Evolutionary conservation across 345 rosid species (phyloP).

Genomic region (Noccaea bulbosa): DNA sequence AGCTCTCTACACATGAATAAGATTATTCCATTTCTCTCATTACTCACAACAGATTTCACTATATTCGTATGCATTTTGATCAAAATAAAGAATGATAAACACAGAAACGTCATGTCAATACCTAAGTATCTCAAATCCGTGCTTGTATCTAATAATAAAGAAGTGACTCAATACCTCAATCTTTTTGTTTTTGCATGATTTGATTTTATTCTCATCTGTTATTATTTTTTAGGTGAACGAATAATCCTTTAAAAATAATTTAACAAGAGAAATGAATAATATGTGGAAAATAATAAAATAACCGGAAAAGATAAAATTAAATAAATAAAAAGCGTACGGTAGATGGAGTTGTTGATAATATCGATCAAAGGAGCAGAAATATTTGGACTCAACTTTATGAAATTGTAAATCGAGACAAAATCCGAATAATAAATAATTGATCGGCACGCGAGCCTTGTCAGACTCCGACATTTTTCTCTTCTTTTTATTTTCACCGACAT

Average conservation of each 20-base stretch:
- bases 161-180: not conserved
- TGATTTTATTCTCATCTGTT: conserved; percentile 29
- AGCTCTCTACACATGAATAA: too few relatives aligned
- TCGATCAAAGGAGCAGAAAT: conserved; percentile 30
- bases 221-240: conserved; percentile 33
- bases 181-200: conserved; percentile 20
- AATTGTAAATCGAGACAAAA: conserved; percentile 33
- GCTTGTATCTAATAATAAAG: conserved; percentile 10
- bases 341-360: conserved; percentile 35
- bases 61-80: not conserved
- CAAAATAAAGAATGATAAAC: conserved; percentile 1
- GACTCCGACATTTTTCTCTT: conserved; percentile 42
- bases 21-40: too few relatives aligned
- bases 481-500: conserved; percentile 47
- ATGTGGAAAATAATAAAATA: not conserved
- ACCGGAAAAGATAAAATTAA: not conserved
- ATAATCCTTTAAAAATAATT: not conserved
- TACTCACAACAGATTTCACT: too few relatives aligned
- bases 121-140: conserved; percentile 11
- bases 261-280: not conserved
- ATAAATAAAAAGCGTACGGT: conserved; percentile 29
- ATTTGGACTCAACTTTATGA: conserved; percentile 33
- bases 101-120: conserved; percentile 30
- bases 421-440: conserved; percentile 33
- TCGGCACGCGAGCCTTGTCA: conserved; percentile 43